Percentiles rank a stretch among this genome's conserved stretches.
Evolutionary conservation across 352 stramenopile genomes (phyloP).

Genomic region (Elongisporangium undulatum): DNA sequence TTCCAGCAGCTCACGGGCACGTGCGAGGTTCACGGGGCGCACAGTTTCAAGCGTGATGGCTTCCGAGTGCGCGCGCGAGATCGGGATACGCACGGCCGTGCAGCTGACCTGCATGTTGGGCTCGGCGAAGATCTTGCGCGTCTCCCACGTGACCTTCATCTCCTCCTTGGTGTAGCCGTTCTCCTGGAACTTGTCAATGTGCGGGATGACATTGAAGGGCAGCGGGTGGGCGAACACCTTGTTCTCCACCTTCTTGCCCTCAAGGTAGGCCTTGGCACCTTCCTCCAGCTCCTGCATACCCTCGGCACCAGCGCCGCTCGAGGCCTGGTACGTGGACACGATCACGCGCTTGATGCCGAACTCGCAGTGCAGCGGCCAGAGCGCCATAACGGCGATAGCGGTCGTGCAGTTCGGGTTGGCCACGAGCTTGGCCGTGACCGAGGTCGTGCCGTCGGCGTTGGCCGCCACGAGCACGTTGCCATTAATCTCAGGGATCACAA

Average conservation of each 20-base stretch:
- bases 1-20: constrained; percentile 78
- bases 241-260: constrained; percentile 71
- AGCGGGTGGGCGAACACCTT: constrained; percentile 97
- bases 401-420: constrained; percentile 99
- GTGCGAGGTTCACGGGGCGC: constrained; percentile 82
- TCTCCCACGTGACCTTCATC: constrained; percentile 99
- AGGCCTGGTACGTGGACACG: constrained; percentile 95
- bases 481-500: constrained; percentile 97
- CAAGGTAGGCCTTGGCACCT: constrained; percentile 77
- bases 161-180: constrained; percentile 99
- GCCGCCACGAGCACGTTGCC: constrained; percentile 74
- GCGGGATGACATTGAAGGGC: constrained; percentile 98
- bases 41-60: constrained; percentile 94
- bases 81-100: constrained; percentile 96
- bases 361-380: constrained; percentile 95
- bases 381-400: constrained; percentile 95
- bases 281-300: constrained; percentile 96
- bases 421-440: constrained; percentile 86
- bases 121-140: constrained; percentile 96
- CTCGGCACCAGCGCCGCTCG: constrained; percentile 86
- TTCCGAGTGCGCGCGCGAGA: constrained; percentile 96
- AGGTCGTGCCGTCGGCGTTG: constrained; percentile 18
- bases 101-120: constrained; percentile 82
- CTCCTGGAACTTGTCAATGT: constrained; percentile 99
- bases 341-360: constrained; percentile 96